Evolutionary conservation across 768 basidiomycete genomes (phyloP).

Genomic region (Lactarius vividus): DNA sequence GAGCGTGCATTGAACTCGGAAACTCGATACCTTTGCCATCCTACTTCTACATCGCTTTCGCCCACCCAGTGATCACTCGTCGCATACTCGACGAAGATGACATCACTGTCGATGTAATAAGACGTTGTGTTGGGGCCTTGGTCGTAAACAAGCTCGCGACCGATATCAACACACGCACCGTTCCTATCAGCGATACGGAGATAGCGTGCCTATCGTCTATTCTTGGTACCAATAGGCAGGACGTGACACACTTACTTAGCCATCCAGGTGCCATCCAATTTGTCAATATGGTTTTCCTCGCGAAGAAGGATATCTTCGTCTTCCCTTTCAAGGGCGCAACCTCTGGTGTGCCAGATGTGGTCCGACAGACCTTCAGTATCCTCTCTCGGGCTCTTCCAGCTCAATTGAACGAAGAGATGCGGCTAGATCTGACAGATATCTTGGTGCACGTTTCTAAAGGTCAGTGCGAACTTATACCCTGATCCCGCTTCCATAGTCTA

Average conservation of each 20-base stretch:
- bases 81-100: neutral
- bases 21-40: neutral
- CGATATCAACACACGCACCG: neutral
- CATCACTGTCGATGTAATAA: neutral
- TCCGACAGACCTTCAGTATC: too few relatives aligned
- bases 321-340: accelerated
- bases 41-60: neutral
- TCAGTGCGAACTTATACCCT: too few relatives aligned
- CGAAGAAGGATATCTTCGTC: accelerated
- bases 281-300: too few relatives aligned
- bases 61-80: neutral
- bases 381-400: too few relatives aligned
- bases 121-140: neutral
- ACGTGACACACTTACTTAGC: too few relatives aligned
- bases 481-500: too few relatives aligned
- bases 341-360: too few relatives aligned
- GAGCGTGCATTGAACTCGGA: neutral
- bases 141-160: neutral
- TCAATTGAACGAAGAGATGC: too few relatives aligned
- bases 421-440: too few relatives aligned
- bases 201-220: neutral
- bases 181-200: neutral
- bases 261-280: too few relatives aligned
- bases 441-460: too few relatives aligned
- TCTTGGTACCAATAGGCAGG: neutral